Base-by-base conservation (phyloP, 441 rosid genomes). In the Pelargonium australe region DNA sequence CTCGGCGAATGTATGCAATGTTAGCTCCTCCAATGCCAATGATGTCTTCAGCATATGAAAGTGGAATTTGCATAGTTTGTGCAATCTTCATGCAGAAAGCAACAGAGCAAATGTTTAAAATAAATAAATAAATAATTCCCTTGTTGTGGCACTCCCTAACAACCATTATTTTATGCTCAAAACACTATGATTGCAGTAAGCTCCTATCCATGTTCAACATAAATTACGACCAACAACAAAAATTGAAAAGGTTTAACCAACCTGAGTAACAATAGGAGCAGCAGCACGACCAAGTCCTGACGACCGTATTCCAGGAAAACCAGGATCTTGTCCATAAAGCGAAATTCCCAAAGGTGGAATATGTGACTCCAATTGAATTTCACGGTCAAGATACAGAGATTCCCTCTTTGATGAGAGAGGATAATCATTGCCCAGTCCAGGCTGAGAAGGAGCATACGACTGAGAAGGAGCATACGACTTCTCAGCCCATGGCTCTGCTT, bases 1-100 rank as follows among this genome's bases (percentile, higher is more conserved):
- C 74, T 60, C 83, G 78, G 13, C 90, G 89, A 61, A 87, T 84
- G 77, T 75, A 82, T 65, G 86, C 90, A 71, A 87, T 84, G 76
- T 80, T 87, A 70, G 82, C 79, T 63, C 90, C 92, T 67, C 81
- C 90, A 53, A 85, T 57, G 47, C 90, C 92, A 57, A 87, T 87
- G 7, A 87, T 87, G 78, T 87, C 90, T 72, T 85, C 87, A n/a
- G 88, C 92, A 78, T 83, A 85, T 20, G 85, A 76, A 65, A 87
- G 77, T 2, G 92, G 88, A 71, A 85, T 79, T 84, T 85, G 88
- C 92, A 85, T 81, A 44, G 87, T 87, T 70, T 87, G 90, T 71
- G 87, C 79, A 68, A 87, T 71, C 92, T 87, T 70, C 6, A 61
- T 1, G 67, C 61, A 68, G 49, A 65, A 75, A 60, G 19, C 25